A percentile compares a stretch with the other conserved stretches of the same genome.
Conservation (phyloP, 2,329 filamentous ascomycete genomes). For the Cercospora sp. region DNA sequence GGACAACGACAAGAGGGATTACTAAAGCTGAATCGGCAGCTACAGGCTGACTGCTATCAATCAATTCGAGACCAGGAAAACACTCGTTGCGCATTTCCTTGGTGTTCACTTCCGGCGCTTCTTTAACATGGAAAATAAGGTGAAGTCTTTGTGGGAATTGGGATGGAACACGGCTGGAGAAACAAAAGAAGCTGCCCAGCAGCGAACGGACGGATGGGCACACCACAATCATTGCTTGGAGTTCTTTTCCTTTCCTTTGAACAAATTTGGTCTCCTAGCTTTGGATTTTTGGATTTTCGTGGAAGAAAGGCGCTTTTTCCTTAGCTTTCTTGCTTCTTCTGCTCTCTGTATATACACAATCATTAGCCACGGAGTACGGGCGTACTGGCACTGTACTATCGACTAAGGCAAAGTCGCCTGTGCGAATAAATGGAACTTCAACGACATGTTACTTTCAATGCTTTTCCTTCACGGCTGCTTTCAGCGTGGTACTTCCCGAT, state of each 20-base stretch:
- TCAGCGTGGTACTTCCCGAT: neutral
- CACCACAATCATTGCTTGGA: neutral
- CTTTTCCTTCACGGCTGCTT: neutral
- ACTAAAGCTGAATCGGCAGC: neutral
- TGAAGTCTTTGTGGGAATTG: neutral
- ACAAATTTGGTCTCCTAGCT: neutral
- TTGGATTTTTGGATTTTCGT: neutral
- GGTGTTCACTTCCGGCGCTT: neutral
- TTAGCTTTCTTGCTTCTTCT: neutral
- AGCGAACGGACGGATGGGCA: neutral
- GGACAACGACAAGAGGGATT: neutral
- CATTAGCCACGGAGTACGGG: neutral
- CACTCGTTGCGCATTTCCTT: neutral
- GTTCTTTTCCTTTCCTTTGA: neutral
- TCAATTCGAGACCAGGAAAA: neutral
- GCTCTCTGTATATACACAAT: neutral
- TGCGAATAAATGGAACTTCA: neutral
- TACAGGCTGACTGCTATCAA: neutral
- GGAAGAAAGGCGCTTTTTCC: neutral
- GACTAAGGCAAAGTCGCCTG: neutral
- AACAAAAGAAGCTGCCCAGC: neutral
- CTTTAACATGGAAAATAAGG: neutral
- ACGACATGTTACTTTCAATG: neutral
- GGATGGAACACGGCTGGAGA: neutral
- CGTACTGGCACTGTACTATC: neutral